Evolutionary conservation across 768 basidiomycete genomes (phyloP).

Genomic region (Russula sp.): DNA sequence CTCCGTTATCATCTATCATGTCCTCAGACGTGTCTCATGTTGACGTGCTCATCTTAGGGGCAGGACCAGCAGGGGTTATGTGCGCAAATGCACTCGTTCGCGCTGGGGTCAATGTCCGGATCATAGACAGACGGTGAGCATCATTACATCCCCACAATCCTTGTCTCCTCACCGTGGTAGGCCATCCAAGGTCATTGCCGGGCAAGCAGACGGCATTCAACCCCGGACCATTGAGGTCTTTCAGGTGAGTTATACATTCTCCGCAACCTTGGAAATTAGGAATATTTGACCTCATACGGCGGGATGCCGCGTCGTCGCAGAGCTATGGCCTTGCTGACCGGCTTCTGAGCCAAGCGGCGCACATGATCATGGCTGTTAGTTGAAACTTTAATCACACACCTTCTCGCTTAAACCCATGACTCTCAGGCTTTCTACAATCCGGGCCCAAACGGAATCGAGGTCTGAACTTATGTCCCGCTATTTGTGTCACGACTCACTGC

Average conservation of each 20-base stretch:
- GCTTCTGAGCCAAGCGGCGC: slow-evolving; percentile 56
- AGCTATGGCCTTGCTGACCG: slow-evolving; percentile 73
- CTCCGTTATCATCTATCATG: background rate
- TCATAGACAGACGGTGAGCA: slow-evolving; percentile 51
- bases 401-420: background rate
- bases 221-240: slow-evolving; percentile 50
- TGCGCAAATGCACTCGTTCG: slow-evolving; percentile 55
- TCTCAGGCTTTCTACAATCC: slow-evolving; percentile 73
- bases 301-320: slow-evolving; percentile 32
- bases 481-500: background rate
- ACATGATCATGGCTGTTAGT: slow-evolving; percentile 64
- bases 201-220: slow-evolving; percentile 53
- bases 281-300: background rate
- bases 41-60: slow-evolving; percentile 59
- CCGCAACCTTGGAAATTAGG: too few species aligned
- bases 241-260: slow-evolving; percentile 30
- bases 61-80: slow-evolving; percentile 62
- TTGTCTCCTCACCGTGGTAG: slow-evolving; percentile 25
- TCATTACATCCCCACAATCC: background rate
- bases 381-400: background rate
- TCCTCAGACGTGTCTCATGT: slow-evolving; percentile 35
- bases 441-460: slow-evolving; percentile 51
- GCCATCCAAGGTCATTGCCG: slow-evolving; percentile 36
- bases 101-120: slow-evolving; percentile 52
- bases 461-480: slow-evolving; percentile 22